Conservation (phyloP, 1,284 basidiomycete genomes). For the Ustilago curta region DNA sequence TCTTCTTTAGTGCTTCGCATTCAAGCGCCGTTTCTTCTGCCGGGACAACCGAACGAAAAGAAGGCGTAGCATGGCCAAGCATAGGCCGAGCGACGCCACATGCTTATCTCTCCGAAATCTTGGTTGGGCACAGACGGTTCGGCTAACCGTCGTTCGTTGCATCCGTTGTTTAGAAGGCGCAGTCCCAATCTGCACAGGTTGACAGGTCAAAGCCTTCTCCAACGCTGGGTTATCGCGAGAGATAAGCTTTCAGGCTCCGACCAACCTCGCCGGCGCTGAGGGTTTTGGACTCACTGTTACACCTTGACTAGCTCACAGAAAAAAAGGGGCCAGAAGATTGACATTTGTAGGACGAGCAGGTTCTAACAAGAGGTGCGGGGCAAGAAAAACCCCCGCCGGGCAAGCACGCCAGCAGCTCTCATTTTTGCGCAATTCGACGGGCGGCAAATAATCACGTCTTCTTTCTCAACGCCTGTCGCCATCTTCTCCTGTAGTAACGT, state of each 20-base stretch:
- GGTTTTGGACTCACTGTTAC: too few relatives aligned
- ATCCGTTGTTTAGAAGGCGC: too few relatives aligned
- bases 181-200: conserved; percentile 4
- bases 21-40: too few relatives aligned
- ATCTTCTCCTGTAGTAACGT: too few relatives aligned
- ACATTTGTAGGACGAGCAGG: not conserved
- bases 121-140: not conserved
- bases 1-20: too few relatives aligned
- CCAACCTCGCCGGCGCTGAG: too few relatives aligned
- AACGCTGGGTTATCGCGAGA: not conserved
- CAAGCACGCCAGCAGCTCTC: conserved; percentile 15
- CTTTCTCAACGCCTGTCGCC: not conserved
- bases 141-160: not conserved
- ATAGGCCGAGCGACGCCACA: not conserved
- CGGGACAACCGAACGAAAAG: too few relatives aligned
- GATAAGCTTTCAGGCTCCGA: conserved; percentile 24
- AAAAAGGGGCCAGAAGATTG: too few relatives aligned
- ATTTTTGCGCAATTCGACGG: conserved; percentile 12
- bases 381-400: too few relatives aligned
- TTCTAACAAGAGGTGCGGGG: not conserved
- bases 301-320: not conserved
- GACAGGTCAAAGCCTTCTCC: conserved; percentile 6
- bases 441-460: conserved; percentile 13
- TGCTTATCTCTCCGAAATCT: conserved; percentile 5
- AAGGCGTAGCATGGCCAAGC: not conserved